Conservation (phyloP, 257 asterid genomes). For the Linderniella brevidens region DNA sequence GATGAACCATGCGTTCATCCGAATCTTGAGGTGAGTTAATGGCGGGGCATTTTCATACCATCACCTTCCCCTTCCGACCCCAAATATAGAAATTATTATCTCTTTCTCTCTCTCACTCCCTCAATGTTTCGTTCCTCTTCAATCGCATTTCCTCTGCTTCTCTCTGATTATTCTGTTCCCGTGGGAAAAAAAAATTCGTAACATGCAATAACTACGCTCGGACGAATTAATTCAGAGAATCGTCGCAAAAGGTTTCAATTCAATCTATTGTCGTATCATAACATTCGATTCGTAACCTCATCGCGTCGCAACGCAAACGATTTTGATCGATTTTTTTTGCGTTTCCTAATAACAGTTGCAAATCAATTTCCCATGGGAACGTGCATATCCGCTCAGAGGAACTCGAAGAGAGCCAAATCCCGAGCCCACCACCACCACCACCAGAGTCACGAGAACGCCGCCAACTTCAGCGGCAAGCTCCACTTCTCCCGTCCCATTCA, state of each 20-base stretch:
- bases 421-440: slow-evolving; percentile 6
- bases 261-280: no score
- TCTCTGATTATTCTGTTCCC: slow-evolving; percentile 15
- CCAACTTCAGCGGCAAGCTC: slow-evolving; percentile 10
- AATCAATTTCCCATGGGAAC: slow-evolving; percentile 54
- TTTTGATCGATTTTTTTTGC: no score
- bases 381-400: slow-evolving; percentile 47
- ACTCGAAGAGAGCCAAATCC: slow-evolving; percentile 20
- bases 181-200: slow-evolving; percentile 17
- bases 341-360: neutral
- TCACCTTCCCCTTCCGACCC: no score
- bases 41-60: no score
- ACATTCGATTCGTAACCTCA: no score
- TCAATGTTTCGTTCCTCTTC: slow-evolving; percentile 14
- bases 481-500: slow-evolving; percentile 25
- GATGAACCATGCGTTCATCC: no score
- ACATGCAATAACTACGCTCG: neutral
- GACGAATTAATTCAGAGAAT: no score
- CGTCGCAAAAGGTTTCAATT: no score
- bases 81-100: slow-evolving; percentile 3
- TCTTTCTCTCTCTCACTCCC: slow-evolving; percentile 10
- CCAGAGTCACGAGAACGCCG: slow-evolving; percentile 8
- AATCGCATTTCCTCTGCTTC: no score
- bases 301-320: no score
- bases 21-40: no score